These are phyloP conservation scores for Fusarium duplospermum DNA, from an alignment of 2,329 filamentous ascomycete genomes.

Conservation along the genomic window DNA sequence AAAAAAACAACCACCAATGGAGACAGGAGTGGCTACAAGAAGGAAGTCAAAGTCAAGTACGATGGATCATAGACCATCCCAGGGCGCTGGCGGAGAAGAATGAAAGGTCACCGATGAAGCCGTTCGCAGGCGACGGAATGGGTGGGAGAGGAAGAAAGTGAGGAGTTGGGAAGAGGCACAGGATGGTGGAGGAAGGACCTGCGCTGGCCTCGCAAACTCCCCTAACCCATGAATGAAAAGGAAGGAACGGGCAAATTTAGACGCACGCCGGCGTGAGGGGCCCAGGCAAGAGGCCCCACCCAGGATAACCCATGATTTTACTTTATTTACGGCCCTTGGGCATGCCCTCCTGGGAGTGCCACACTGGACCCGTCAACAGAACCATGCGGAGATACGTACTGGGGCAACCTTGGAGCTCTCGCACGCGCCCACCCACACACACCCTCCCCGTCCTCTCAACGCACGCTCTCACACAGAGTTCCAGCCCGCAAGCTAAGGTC, in stretches of 20 bases:
- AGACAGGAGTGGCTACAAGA: slow-evolving; percentile 12
- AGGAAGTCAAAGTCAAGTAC: slow-evolving; percentile 18
- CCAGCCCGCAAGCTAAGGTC: slow-evolving; percentile 26
- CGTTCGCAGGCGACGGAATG: slow-evolving; percentile 48
- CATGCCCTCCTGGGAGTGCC: neutral
- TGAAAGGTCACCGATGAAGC: slow-evolving; percentile 45
- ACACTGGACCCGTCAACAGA: slow-evolving; percentile 14
- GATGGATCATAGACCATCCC: slow-evolving; percentile 19
- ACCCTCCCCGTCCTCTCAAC: slow-evolving; percentile 15
- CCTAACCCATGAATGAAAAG: slow-evolving; percentile 56
- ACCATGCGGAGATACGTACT: slow-evolving; percentile 13
- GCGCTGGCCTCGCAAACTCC: slow-evolving; percentile 54
- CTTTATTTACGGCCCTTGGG: slow-evolving; percentile 36
- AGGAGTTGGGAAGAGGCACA: slow-evolving; percentile 54
- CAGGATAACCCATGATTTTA: slow-evolving; percentile 42
- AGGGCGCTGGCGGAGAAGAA: slow-evolving; percentile 30
- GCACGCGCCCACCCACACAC: slow-evolving; percentile 13
- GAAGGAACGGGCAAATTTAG: slow-evolving; percentile 52
- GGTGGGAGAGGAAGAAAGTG: slow-evolving; percentile 51
- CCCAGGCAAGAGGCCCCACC: slow-evolving; percentile 43
- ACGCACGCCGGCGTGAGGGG: slow-evolving; percentile 43
- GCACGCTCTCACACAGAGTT: slow-evolving; percentile 17
- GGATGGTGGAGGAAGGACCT: slow-evolving; percentile 55
- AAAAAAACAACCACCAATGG: slow-evolving; percentile 29
- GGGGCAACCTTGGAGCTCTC: neutral